Conservation (phyloP, 2,329 filamentous ascomycete genomes). For the Sordariomycetes sp. region DNA sequence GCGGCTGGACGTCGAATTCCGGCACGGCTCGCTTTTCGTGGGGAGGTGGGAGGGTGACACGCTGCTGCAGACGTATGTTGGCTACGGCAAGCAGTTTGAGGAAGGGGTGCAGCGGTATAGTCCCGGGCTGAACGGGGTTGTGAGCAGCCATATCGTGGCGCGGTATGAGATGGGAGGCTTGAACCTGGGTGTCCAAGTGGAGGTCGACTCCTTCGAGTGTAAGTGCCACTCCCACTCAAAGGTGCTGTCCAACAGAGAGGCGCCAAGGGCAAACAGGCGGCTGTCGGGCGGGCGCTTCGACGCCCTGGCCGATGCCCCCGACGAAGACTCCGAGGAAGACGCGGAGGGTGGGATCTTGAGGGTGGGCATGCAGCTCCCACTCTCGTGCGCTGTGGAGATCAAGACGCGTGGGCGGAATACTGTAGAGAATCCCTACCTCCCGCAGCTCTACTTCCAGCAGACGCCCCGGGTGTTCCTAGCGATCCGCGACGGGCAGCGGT, state of each 20-base stretch:
- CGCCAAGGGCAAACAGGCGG: background rate
- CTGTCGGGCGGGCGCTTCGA: background rate
- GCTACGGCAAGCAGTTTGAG: constrained; percentile 3
- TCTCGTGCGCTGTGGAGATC: constrained; percentile 2
- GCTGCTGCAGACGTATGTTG: background rate
- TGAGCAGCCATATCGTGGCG: constrained; percentile 1
- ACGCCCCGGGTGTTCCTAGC: background rate
- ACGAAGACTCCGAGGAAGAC: background rate
- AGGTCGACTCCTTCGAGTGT: background rate
- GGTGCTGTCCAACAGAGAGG: background rate
- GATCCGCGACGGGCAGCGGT: background rate
- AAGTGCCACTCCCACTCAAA: background rate
- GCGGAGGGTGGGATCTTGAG: background rate
- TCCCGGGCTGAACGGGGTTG: background rate
- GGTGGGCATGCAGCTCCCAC: background rate
- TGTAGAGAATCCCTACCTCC: background rate
- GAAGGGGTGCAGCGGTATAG: background rate
- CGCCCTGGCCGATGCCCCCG: background rate
- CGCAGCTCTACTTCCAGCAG: constrained; percentile 5
- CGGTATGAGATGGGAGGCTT: background rate
- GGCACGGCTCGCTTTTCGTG: background rate
- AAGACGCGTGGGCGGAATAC: background rate
- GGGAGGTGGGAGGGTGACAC: background rate
- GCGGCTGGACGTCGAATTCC: constrained; percentile 1
- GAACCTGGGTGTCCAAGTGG: background rate